phyloP scores from a whole-genome alignment of 2,329 filamentous ascomycete species.

The Diaporthe nobilis region DNA sequence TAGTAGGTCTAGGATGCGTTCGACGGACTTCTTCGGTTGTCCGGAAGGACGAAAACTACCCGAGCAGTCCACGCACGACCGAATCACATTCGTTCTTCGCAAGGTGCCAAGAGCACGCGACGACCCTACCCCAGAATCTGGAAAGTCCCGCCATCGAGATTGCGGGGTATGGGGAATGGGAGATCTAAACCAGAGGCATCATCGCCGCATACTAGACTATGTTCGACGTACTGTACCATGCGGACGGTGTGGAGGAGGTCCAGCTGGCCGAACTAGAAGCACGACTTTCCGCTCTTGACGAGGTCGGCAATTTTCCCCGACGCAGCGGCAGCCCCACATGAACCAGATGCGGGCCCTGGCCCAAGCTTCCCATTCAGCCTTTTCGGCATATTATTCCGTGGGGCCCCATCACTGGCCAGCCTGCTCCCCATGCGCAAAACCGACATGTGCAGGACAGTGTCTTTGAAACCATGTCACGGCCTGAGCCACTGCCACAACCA shows the following conservation, averaged over 20 bases:
- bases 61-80: too few relatives aligned
- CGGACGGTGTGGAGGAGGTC: not conserved
- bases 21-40: too few relatives aligned
- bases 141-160: not conserved
- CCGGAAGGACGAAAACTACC: too few relatives aligned
- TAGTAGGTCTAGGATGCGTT: too few relatives aligned
- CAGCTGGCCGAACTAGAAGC: not conserved
- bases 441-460: slow-evolving; percentile 19
- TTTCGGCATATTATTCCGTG: slow-evolving; percentile 19
- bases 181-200: not conserved
- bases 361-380: not conserved
- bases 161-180: not conserved
- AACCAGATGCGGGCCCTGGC: not conserved
- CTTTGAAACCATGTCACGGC: slow-evolving; percentile 15
- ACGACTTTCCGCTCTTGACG: not conserved
- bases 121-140: slow-evolving; percentile 9
- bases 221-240: not conserved
- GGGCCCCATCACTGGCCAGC: not conserved
- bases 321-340: not conserved
- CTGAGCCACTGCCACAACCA: slow-evolving; percentile 3
- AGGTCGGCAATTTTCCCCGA: not conserved
- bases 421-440: slow-evolving; percentile 2
- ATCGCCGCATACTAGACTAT: not conserved
- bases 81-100: too few relatives aligned
- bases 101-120: not conserved